Conservation (phyloP, 78 protist species). For the Bodo saltans region DNA sequence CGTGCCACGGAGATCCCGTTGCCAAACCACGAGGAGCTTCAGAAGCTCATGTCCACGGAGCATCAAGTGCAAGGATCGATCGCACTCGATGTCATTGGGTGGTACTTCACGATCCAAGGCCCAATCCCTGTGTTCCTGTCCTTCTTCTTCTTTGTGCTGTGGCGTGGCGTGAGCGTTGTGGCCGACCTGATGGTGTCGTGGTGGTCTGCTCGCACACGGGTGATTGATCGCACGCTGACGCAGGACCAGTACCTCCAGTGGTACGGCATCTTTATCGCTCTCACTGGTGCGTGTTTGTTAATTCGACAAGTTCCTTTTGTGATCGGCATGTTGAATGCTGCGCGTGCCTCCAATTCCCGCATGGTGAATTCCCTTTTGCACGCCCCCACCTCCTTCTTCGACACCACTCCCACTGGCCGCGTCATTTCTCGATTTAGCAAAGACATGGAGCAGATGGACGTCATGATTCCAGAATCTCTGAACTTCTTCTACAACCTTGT, state of each 20-base stretch:
- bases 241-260: neutral
- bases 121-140: neutral
- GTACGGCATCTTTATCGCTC: neutral
- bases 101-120: neutral
- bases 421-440: slow-evolving; percentile 84
- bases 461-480: neutral
- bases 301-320: slow-evolving; percentile 10
- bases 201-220: neutral
- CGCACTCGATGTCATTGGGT: neutral
- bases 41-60: slow-evolving; percentile 6
- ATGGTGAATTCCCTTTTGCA: slow-evolving; percentile 52
- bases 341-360: slow-evolving; percentile 15
- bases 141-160: neutral
- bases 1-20: neutral
- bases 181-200: slow-evolving; percentile 30
- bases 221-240: neutral
- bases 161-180: neutral
- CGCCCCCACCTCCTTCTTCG: slow-evolving; percentile 94
- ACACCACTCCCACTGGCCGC: slow-evolving; percentile 92
- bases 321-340: slow-evolving; percentile 8
- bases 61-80: slow-evolving; percentile 14
- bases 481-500: neutral
- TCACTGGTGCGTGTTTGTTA: neutral
- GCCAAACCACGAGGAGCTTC: neutral
- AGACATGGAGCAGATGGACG: slow-evolving; percentile 73